Evolutionary conservation across 768 basidiomycete genomes (phyloP), one percentile per base, ranked within the genome.

Genomic region (Lactarius sp.): DNA sequence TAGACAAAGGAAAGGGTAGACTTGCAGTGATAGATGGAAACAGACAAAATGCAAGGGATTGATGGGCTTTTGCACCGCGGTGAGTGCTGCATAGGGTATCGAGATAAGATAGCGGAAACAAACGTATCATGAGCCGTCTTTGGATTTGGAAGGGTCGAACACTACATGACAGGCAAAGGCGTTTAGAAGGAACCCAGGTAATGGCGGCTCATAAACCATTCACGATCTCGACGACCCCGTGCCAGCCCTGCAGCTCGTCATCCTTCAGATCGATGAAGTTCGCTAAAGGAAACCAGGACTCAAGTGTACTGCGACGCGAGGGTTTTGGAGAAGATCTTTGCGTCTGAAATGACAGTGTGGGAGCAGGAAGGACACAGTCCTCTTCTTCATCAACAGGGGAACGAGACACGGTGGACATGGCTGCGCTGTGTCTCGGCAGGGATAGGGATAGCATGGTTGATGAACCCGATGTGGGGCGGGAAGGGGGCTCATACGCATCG

Each of bases 251-350:
- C 6, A 68, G 39, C 13, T 68, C 73, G 46, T 74, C 75, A 41
- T 83, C 82, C 60, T 77, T 78, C 55, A 87, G 74, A 69, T 87
- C 85, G 60, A 87, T 86, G 73, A 87, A 87, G 67, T 84, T 85
- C 65, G 79, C 79, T 52, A 86, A 75, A 47, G 82, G 81, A 64
- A 85, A 80, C 79, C 83, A 81, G 36, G 76, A 75, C 50, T 80
- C 78, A 47, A 79, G 56, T 16, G 84, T 85, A 51, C 76, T 72
- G 56, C 77, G 71, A 22, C 79, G 73, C 52, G 69, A 77, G 59
- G 65, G 56, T 20, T 68, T 65, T 52, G 64, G 65, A 52, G 63
- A 61, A 20, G 60, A 54, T 42, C 69, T 41, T 41, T 50, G 53
- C 22, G 4, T 18, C 46, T 41, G 22, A 10, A 47, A 6, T 7